Base-by-base conservation (phyloP, 768 basidiomycete species). In the Amanita muscaria region DNA sequence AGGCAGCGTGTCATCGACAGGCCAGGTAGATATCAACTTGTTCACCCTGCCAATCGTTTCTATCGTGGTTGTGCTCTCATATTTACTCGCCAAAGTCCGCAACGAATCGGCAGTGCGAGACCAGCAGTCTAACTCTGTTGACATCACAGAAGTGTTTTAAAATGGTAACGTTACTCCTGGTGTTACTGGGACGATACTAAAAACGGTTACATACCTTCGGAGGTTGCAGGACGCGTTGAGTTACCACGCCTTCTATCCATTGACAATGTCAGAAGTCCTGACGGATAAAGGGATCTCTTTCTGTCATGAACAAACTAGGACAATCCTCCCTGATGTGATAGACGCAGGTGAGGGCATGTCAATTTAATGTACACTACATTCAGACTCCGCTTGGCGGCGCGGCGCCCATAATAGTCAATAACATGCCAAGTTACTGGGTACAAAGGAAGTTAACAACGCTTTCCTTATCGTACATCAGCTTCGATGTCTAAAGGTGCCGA, bases 101-200 rank as follows among this genome's bases (percentile, higher is more conserved):
- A 89, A 61, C 25, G 81, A 76, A 43, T 69, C 64, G 23, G 76
- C 69, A 25, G 82, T 80, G 60, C 79, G 81, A 39, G 77, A 70
- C 87, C 87, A 90, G 55, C 70, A 82, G 44, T 84, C 78, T 50
- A 85, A 64, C 67, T 88, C 87, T 90, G 62, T 35, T n/a, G 27
- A 24, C 39, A 42, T 48, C 38, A 48, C 24, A 37, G 32, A 38
- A 40, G 34, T 42, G 40, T 32, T 32, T 43, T 27, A 35, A 44
- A 59, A 46, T 27, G 46, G 27, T 34, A 46, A 22, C 29, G 40
- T 41, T 23, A 5, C 36, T 39, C 19, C 18, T 5, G 19, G 10
- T 21, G 30, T 30, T 39, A 45, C 34, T 12, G 14, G 35, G 22
- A 12, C 22, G 12, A 24, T 18, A 27, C 15, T 10, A 46, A 16